Evolutionary conservation across 441 rosid species (phyloP).

Genomic region (Raphanus hybrid): DNA sequence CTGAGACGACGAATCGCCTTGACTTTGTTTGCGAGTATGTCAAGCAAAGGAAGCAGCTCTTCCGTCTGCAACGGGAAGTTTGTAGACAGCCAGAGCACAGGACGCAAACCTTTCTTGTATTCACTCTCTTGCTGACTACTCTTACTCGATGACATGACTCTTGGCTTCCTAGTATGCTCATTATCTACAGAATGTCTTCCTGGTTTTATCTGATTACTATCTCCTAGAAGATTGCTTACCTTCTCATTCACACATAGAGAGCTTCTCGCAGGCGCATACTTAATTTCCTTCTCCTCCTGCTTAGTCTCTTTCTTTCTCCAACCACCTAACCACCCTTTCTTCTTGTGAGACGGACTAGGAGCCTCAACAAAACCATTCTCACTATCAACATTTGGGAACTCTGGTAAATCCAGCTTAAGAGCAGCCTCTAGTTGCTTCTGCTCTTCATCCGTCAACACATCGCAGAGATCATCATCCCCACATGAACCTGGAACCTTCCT

Average conservation of each 20-base stretch:
- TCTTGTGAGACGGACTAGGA: slow-evolving; percentile 52
- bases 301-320: slow-evolving; percentile 88
- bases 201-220: slow-evolving; percentile 70
- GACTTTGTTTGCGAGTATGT: slow-evolving; percentile 96
- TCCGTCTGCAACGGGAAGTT: slow-evolving; percentile 87
- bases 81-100: slow-evolving; percentile 89
- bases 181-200: slow-evolving; percentile 92
- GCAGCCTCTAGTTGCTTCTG: slow-evolving; percentile 91
- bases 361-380: slow-evolving; percentile 64
- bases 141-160: slow-evolving; percentile 41
- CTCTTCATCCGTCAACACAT: slow-evolving; percentile 83
- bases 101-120: slow-evolving; percentile 92
- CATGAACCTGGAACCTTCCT: slow-evolving; percentile 76
- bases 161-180: slow-evolving; percentile 65
- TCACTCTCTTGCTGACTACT: slow-evolving; percentile 79
- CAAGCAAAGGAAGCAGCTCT: slow-evolving; percentile 94
- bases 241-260: slow-evolving; percentile 89
- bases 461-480: slow-evolving; percentile 62
- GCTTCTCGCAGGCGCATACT: slow-evolving; percentile 72
- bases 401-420: slow-evolving; percentile 79
- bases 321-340: slow-evolving; percentile 98
- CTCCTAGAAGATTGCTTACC: slow-evolving; percentile 81
- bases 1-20: slow-evolving; percentile 96
- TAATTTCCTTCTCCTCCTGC: slow-evolving; percentile 63
- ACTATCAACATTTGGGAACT: slow-evolving; percentile 49